A percentile compares a stretch with the other conserved stretches of the same genome.
phyloP scores from a whole-genome alignment of 192 early-diverging fungal genomes.

The Backusella macrospora region DNA sequence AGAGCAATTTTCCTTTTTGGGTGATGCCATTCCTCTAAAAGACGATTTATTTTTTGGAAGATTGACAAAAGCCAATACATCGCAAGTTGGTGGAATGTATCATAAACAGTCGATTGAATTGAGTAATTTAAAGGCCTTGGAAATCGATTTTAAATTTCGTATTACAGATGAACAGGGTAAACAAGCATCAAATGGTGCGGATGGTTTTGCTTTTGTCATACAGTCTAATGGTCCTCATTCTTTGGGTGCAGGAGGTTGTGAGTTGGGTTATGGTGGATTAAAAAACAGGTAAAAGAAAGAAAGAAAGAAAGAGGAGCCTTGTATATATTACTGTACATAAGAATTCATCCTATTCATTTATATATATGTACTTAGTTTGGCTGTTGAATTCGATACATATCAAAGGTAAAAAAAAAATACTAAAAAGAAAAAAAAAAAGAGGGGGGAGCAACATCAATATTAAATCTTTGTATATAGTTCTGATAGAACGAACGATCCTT shows the following conservation, averaged over 20 bases:
- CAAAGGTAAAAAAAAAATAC: constrained; percentile 40
- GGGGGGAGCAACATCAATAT: too few relatives aligned
- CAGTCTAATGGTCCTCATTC: constrained; percentile 21
- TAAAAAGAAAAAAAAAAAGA: too few relatives aligned
- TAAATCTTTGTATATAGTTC: constrained; percentile 14
- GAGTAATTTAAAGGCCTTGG: constrained; percentile 15
- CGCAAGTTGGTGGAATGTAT: constrained; percentile 30
- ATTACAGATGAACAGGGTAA: constrained; percentile 31
- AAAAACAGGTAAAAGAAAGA: constrained; percentile 28
- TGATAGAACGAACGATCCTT: constrained; percentile 38
- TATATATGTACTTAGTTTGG: constrained; percentile 27
- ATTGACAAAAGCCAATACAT: constrained; percentile 18
- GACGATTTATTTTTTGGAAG: not conserved
- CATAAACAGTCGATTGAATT: constrained; percentile 5
- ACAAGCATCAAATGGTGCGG: constrained; percentile 28
- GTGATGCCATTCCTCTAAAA: not conserved
- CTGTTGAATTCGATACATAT: constrained; percentile 46
- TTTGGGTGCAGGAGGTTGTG: constrained; percentile 41
- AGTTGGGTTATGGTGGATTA: constrained; percentile 43
- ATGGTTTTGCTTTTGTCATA: constrained; percentile 43
- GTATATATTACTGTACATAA: too few relatives aligned
- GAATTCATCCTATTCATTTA: too few relatives aligned
- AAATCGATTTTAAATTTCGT: constrained; percentile 34
- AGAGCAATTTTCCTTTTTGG: not conserved
- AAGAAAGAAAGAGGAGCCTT: too few relatives aligned